A percentile compares a stretch with the other conserved stretches of the same genome.
phyloP scores from a whole-genome alignment of 306 rosid species.

The Biancaea sappan region DNA sequence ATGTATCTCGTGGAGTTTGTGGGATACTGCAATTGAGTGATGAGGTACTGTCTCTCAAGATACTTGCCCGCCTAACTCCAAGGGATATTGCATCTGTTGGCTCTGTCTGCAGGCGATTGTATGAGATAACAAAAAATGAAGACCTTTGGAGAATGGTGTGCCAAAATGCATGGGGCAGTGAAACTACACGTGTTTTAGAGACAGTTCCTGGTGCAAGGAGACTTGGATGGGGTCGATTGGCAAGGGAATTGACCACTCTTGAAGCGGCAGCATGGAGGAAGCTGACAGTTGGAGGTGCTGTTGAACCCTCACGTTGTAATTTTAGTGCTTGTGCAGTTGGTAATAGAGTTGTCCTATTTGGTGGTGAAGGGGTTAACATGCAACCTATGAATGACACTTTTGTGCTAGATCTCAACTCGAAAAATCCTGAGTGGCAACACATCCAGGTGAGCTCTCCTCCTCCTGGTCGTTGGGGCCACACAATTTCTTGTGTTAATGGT shows the following conservation, averaged over 20 bases:
- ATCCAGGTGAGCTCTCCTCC: conserved; percentile 99
- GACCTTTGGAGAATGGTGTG: conserved; percentile 98
- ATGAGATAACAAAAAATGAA: conserved; percentile 82
- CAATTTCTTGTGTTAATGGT: conserved; percentile 95
- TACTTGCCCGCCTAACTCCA: conserved; percentile 87
- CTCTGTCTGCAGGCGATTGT: conserved; percentile 76
- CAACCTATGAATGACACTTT: conserved; percentile 99
- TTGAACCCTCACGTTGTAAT: conserved; percentile 98
- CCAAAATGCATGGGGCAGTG: conserved; percentile 99
- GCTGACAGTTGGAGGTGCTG: conserved; percentile 89
- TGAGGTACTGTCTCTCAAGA: conserved; percentile 89
- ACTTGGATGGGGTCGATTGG: conserved; percentile 94
- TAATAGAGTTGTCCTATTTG: conserved; percentile 94
- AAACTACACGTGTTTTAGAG: conserved; percentile 91
- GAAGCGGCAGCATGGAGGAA: conserved; percentile 99
- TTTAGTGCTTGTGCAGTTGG: conserved; percentile 99
- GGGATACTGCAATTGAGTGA: conserved; percentile 92
- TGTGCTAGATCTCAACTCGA: conserved; percentile 84
- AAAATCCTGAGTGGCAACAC: conserved; percentile 95
- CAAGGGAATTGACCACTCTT: conserved; percentile 94
- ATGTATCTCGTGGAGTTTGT: conserved; percentile 87
- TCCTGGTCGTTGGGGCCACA: conserved; percentile 99
- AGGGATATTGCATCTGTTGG: conserved; percentile 96
- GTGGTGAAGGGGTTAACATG: conserved; percentile 99
- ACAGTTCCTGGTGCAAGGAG: conserved; percentile 97